These are phyloP conservation scores for Melanomma pulvis-pyrius DNA, from an alignment of 495 filamentous ascomycete species.

Conservation along the genomic window DNA sequence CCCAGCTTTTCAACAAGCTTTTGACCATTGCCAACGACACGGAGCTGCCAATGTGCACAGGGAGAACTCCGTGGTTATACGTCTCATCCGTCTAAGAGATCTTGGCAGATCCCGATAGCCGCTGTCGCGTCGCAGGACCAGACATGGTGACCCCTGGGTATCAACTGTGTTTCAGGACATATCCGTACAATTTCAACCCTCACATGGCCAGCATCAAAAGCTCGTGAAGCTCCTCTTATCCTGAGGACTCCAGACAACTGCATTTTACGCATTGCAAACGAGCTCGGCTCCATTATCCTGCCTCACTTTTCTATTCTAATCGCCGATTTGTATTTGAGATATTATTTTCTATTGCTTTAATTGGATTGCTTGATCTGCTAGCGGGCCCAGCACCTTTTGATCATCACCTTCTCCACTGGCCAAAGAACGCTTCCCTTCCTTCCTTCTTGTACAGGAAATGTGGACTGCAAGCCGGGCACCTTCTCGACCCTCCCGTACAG, in stretches of 20 bases:
- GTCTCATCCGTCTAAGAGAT: not conserved
- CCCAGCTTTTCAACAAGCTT: not conserved
- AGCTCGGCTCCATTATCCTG: constrained; percentile 15
- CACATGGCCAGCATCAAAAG: constrained; percentile 35
- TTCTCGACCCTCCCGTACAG: constrained; percentile 16
- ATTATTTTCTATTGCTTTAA: not conserved
- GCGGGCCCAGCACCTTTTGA: not conserved
- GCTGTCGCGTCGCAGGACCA: constrained; percentile 14
- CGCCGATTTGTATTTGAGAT: not conserved
- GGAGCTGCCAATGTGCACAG: not conserved
- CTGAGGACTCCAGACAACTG: constrained; percentile 20
- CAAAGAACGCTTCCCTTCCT: constrained; percentile 1
- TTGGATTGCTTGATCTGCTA: constrained; percentile 2
- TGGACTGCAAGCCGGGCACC: constrained; percentile 30
- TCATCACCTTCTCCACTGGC: not conserved
- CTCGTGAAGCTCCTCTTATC: constrained; percentile 20
- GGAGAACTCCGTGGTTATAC: not conserved
- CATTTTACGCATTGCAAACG: constrained; percentile 10
- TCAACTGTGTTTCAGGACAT: constrained; percentile 18
- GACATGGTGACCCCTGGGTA: constrained; percentile 26
- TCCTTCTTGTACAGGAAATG: constrained; percentile 27
- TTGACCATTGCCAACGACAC: not conserved
- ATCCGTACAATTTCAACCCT: constrained; percentile 8
- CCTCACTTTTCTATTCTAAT: constrained; percentile 7
- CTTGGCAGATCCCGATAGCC: not conserved